Percentiles rank a stretch among this genome's conserved stretches.
Conservation (phyloP, 768 basidiomycete species). For the Trichaptum fuscoviolaceum region DNA sequence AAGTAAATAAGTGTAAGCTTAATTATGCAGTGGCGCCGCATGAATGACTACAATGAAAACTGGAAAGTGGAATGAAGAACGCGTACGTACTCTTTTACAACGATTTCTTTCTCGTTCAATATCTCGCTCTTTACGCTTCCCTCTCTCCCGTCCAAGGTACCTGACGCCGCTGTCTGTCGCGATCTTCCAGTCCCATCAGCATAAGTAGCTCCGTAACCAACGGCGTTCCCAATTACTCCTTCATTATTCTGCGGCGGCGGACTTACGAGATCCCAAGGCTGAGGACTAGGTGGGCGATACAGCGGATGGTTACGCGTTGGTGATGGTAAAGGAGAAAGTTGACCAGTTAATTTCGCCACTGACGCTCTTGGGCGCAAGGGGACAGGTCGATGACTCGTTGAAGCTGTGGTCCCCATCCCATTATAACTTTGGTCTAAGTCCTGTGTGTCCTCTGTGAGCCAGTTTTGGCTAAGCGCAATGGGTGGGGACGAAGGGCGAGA, state of each 20-base stretch:
- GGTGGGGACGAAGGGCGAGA: background rate
- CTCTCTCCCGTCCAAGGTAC: constrained; percentile 7
- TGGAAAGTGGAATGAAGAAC: constrained; percentile 8
- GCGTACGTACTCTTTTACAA: constrained; percentile 41
- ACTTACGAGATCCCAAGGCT: constrained; percentile 60
- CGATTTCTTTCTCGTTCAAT: constrained; percentile 37
- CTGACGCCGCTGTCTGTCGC: background rate
- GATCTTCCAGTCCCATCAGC: background rate
- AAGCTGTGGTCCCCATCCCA: constrained; percentile 7
- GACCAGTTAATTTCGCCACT: constrained; percentile 19
- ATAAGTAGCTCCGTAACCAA: background rate
- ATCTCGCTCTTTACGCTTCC: constrained; percentile 40
- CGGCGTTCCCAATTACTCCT: constrained; percentile 15
- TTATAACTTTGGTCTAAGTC: background rate
- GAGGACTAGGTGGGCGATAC: constrained; percentile 52
- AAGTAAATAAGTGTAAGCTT: background rate
- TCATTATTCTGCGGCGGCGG: constrained; percentile 40
- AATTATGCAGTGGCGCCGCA: background rate
- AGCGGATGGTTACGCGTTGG: constrained; percentile 32
- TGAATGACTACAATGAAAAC: constrained; percentile 11
- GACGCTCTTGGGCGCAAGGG: constrained; percentile 14
- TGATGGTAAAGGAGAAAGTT: constrained; percentile 24
- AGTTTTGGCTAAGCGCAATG: background rate
- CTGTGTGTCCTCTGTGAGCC: background rate
- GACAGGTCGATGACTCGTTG: constrained; percentile 14